phyloP scores from a whole-genome alignment of 331 rosid genomes.

The Malus hybrid region DNA sequence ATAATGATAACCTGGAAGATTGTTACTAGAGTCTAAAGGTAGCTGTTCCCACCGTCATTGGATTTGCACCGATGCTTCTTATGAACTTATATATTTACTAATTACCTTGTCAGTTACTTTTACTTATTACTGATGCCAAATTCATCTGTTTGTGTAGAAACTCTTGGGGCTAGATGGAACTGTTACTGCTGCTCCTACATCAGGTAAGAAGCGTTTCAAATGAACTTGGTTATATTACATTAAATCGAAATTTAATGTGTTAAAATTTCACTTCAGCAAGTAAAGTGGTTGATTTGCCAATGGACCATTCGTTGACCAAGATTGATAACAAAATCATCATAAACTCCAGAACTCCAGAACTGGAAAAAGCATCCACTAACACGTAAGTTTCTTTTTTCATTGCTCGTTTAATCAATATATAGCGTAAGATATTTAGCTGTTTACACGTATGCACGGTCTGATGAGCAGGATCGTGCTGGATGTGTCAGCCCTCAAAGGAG shows the following conservation, averaged over 20 bases:
- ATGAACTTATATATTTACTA: not conserved
- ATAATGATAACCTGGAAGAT: constrained; percentile 71
- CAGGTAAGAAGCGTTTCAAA: constrained; percentile 32
- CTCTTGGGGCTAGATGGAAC: constrained; percentile 61
- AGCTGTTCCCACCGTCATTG: not conserved
- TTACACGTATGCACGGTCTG: not conserved
- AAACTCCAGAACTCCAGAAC: constrained; percentile 36
- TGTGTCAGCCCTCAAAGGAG: constrained; percentile 66
- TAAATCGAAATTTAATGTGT: constrained; percentile 5
- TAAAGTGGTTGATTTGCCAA: constrained; percentile 46
- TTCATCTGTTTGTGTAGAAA: constrained; percentile 36
- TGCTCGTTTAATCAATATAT: not conserved
- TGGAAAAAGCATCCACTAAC: constrained; percentile 44
- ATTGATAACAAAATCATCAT: constrained; percentile 51
- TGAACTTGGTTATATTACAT: not conserved
- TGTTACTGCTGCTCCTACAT: constrained; percentile 24
- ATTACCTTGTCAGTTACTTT: not conserved
- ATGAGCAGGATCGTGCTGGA: constrained; percentile 68
- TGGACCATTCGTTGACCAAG: constrained; percentile 43
- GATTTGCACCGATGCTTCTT: not conserved
- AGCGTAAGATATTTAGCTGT: not conserved
- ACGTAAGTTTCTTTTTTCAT: constrained; percentile 40
- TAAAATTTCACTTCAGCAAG: constrained; percentile 26
- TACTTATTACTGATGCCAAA: not conserved
- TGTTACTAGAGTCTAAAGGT: constrained; percentile 75